Evolutionary conservation across 139 green algal species (phyloP).

Genomic region (Nannochloris sp.): DNA sequence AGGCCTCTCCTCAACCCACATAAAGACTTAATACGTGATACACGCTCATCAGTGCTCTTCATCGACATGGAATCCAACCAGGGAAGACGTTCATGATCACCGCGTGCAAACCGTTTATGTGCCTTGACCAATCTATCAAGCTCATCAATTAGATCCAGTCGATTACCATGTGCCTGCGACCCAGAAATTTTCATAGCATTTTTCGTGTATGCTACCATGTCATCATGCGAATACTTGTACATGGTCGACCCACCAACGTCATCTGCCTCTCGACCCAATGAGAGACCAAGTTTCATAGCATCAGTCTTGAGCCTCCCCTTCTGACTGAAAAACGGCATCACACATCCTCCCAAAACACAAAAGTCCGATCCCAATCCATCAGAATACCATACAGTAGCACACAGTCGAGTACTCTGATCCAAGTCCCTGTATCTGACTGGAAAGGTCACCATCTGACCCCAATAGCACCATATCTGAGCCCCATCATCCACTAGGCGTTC

Average conservation of each 20-base stretch:
- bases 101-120: constrained; percentile 58
- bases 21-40: constrained; percentile 52
- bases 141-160: constrained; percentile 24
- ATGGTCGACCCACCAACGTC: constrained; percentile 39
- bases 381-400: constrained; percentile 55
- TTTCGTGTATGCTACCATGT: no score
- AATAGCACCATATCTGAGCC: neutral
- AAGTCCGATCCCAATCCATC: constrained; percentile 16
- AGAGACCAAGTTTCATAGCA: constrained; percentile 53
- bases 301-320: constrained; percentile 74
- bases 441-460: neutral
- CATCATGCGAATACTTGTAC: constrained; percentile 12
- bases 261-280: constrained; percentile 41
- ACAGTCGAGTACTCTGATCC: constrained; percentile 53
- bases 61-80: constrained; percentile 82
- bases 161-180: no score
- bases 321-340: constrained; percentile 78
- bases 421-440: constrained; percentile 71
- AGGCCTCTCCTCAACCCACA: neutral
- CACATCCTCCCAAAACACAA: constrained; percentile 43
- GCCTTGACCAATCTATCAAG: constrained; percentile 57
- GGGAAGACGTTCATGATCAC: constrained; percentile 58
- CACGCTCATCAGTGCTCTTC: neutral
- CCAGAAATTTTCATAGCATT: no score
- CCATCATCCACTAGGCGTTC: no score